A percentile compares a stretch with the other conserved stretches of the same genome.
Evolutionary conservation across 192 early-diverging fungal species (phyloP).

Genomic region (Coemansia erecta): DNA sequence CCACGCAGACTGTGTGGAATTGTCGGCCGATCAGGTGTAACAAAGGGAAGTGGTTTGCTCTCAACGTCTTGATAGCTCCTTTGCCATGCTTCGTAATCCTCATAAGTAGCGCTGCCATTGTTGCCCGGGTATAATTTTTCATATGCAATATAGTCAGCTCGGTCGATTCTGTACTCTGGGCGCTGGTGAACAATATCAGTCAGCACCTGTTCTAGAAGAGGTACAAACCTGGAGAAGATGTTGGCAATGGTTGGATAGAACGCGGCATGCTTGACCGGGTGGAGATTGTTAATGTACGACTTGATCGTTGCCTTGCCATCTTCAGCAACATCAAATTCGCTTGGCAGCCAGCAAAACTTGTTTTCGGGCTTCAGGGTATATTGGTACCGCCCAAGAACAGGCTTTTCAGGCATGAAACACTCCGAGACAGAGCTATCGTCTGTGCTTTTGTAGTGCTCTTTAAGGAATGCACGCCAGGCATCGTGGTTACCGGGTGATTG

Average conservation of each 20-base stretch:
- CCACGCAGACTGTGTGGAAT: constrained; percentile 5
- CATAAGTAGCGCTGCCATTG: constrained; percentile 6
- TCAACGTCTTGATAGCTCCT: not conserved
- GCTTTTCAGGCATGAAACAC: too few relatives aligned
- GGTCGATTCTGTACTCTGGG: not conserved
- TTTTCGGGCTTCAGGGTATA: not conserved
- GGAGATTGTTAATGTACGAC: too few relatives aligned
- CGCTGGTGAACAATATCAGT: constrained; percentile 1
- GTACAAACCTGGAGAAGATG: constrained; percentile 53
- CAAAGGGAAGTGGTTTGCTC: not conserved
- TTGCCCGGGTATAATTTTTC: not conserved
- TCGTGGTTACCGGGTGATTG: not conserved
- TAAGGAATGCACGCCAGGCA: too few relatives aligned
- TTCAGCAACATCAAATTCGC: constrained; percentile 52
- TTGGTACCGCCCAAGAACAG: not conserved
- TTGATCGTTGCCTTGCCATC: constrained; percentile 39
- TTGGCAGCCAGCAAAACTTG: constrained; percentile 55
- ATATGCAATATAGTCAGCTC: not conserved
- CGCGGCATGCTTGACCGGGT: constrained; percentile 45
- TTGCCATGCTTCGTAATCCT: constrained; percentile 13
- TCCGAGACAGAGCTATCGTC: not conserved
- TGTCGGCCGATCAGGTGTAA: not conserved
- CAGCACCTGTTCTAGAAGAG: too few relatives aligned
- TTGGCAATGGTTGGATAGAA: constrained; percentile 52
- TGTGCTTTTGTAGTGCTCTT: too few relatives aligned